Evolutionary conservation across 805 yeast genomes (phyloP), one percentile per base, ranked within the genome.

Genomic region (Saccharomyces kudriavzevii): DNA sequence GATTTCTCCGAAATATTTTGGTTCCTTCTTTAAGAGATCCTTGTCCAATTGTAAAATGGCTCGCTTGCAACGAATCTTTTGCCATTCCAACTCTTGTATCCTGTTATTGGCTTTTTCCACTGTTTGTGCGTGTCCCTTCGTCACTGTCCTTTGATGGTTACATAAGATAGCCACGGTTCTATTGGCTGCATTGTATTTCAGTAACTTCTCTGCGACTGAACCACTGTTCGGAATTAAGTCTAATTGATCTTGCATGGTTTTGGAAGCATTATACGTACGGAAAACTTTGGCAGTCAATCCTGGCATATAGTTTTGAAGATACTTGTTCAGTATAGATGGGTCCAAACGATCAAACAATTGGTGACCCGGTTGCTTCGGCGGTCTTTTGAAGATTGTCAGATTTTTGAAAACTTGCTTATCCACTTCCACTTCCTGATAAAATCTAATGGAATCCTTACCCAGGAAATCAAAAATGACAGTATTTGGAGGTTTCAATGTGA

Each of bases 211-310:
- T 25, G 87, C 85, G 3, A 89, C 86, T 0, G 96, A 82, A 27
- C 97, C 97, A 65, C 82, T 86, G 67, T 89, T 87, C n/a, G 85
- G 78, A 60, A 92, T 89, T 62, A 84, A 72, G 66, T 87, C 96
- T 56, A 92, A 71, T 68, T 89, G 96, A 64, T 91, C 96, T 70
- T 91, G 97, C 97, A 91, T 92, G 1, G 97, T 90, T 69, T 88
- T 87, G 1, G 97, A 88, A 0, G 98, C 98, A 72, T 91, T 91
- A 67, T 88, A 91, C 0, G 98, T 91, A 83, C 98, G 95, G 77
- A 91, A 92, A 22, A 91, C 97, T 70, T 91, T 91, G 4, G 98
- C 98, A 0, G 97, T 90, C 58, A 91, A 77, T 0, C 98, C 98
- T 25, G 87, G 83, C 94, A 91, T 85, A 70, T 91, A 90, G 55